Evolutionary conservation across 305 asterid genomes (phyloP), one percentile per base, ranked within the genome.

Genomic region (Rubia balearica): DNA sequence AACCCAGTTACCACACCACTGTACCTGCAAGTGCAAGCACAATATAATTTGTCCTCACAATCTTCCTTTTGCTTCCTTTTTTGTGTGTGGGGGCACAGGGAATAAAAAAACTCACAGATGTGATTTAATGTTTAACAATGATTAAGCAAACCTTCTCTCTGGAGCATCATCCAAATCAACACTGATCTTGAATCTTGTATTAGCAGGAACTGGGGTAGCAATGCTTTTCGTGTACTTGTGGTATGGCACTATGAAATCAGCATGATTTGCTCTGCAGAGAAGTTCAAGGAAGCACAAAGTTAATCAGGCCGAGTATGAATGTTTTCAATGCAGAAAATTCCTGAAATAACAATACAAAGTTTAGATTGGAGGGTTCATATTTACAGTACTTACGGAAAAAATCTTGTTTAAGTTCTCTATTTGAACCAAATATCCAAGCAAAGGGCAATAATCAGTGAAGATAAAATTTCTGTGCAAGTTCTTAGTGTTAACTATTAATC

Each of bases 1-100:
- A 86, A 77, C 76, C 96, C 97, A 74, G 96, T 84, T 80, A 95
- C 97, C 74, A 90, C 88, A 42, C 99, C 99, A 70, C 97, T 85
- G 81, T 82, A 89, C 87, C 99, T n/a, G n/a, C n/a, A n/a, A n/a
- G n/a, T 95, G 84, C 75, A 67, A 73, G 45, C 42, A 41, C 51
- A 73, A 13, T 8, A 62, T 17, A 36, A 42, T 43, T 41, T 33
- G 45, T 55, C 51, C 30, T 38, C 19, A 14, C 27, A 41, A 21
- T 24, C 51, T 60, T 57, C 14, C 51, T 10, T 48, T 38, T n/a
- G 8, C 56, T 43, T 60, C 24, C 3, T 61, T 30, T 6, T 61
- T 61, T 19, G 0, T 53, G 19, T 53, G 7, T 21, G 27, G 8
- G 61, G 0, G 27, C 8, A 6, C 1, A 22, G 59, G 38, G 38